Conservation (phyloP, 2,329 filamentous ascomycete genomes). For the Penicillium corylophilum region DNA sequence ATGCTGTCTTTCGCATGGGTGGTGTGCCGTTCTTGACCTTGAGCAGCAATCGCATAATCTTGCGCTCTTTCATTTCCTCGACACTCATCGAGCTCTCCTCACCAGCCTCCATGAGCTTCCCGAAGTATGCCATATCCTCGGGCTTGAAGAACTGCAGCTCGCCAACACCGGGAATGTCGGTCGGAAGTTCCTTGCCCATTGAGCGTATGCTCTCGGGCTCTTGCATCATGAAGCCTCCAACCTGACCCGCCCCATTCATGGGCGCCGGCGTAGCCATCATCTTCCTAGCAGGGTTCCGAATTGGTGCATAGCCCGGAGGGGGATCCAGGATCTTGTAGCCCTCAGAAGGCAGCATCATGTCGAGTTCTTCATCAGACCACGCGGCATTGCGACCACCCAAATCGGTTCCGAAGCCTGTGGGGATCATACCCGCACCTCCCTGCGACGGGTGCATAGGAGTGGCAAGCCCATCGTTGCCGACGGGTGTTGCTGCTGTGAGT, state of each 20-base stretch:
- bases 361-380: conserved; percentile 89
- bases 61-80: conserved; percentile 94
- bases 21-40: conserved; percentile 99
- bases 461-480: conserved; percentile 70
- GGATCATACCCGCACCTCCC: conserved; percentile 50
- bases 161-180: conserved; percentile 92
- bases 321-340: conserved; percentile 91
- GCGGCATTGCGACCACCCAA: conserved; percentile 75
- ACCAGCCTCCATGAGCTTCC: conserved; percentile 89
- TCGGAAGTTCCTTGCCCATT: conserved; percentile 86
- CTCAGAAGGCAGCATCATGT: conserved; percentile 83
- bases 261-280: conserved; percentile 71
- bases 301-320: conserved; percentile 86
- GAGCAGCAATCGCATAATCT: conserved; percentile 93
- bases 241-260: conserved; percentile 56
- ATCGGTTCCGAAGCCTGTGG: conserved; percentile 75
- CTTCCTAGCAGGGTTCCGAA: conserved; percentile 73
- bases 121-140: conserved; percentile 98
- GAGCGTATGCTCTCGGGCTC: conserved; percentile 81
- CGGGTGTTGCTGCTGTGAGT: conserved; percentile 64
- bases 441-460: conserved; percentile 75
- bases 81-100: conserved; percentile 91
- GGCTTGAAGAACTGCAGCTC: conserved; percentile 98
- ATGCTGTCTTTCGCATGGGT: conserved; percentile 95
- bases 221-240: conserved; percentile 93